Evolutionary conservation across 805 yeast species (phyloP).

Genomic region (Kodamaea restingae): DNA sequence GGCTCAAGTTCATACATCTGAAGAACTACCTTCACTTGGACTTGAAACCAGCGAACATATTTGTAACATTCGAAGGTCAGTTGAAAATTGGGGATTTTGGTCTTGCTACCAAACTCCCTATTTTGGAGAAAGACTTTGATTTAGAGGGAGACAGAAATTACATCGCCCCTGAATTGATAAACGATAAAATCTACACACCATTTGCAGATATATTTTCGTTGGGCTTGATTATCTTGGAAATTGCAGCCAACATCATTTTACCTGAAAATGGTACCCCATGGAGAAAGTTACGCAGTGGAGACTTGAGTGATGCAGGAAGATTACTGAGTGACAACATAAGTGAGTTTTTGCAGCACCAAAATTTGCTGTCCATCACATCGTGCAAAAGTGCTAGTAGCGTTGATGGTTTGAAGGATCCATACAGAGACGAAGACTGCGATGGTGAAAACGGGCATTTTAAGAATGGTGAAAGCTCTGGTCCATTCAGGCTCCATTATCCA

Average conservation of each 20-base stretch:
- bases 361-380: constrained; percentile 1
- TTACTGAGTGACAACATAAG: constrained; percentile 51
- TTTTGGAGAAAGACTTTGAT: constrained; percentile 62
- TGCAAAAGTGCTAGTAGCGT: background rate
- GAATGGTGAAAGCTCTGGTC: no score
- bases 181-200: constrained; percentile 75
- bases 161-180: constrained; percentile 93
- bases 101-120: constrained; percentile 80
- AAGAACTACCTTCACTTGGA: constrained; percentile 78
- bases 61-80: constrained; percentile 91
- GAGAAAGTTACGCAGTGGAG: constrained; percentile 95
- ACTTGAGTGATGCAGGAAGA: constrained; percentile 89
- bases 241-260: constrained; percentile 89
- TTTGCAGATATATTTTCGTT: constrained; percentile 95
- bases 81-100: constrained; percentile 97
- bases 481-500: no score
- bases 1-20: constrained; percentile 75
- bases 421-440: background rate
- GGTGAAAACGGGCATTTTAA: background rate
- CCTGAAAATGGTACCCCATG: constrained; percentile 97
- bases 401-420: constrained; percentile 1
- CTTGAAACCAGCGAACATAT: constrained; percentile 90
- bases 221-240: constrained; percentile 89
- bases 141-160: constrained; percentile 97
- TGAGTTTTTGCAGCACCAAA: constrained; percentile 36